Conservation (phyloP, 1,139 yeast species). For the Nakaseomyces delphensis region DNA sequence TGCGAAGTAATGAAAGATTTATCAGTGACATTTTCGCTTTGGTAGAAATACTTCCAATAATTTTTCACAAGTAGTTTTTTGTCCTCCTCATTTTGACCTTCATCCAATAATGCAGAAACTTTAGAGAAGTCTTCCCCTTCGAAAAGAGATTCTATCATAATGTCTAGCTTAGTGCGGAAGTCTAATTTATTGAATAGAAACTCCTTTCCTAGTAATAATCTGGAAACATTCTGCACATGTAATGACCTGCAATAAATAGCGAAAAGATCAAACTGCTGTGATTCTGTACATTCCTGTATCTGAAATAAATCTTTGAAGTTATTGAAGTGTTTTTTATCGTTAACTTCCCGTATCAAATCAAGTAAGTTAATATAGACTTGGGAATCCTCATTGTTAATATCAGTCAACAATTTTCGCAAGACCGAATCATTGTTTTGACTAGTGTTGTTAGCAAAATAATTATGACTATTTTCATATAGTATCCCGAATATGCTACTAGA, state of each 20-base stretch:
- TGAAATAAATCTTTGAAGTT: slow-evolving; percentile 2
- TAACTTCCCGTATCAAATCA: background rate
- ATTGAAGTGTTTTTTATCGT: slow-evolving; percentile 2
- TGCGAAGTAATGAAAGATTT: slow-evolving; percentile 35
- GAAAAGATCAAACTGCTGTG: slow-evolving; percentile 4
- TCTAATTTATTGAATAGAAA: slow-evolving; percentile 16
- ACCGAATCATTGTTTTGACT: background rate
- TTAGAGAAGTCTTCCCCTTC: slow-evolving; percentile 21
- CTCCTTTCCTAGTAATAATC: background rate
- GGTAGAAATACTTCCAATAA: slow-evolving; percentile 49
- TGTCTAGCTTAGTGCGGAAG: slow-evolving; percentile 12
- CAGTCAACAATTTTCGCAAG: background rate
- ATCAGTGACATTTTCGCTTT: slow-evolving; percentile 8
- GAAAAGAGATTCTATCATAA: slow-evolving; percentile 20
- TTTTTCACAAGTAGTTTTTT: slow-evolving; percentile 29
- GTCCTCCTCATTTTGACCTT: slow-evolving; percentile 16
- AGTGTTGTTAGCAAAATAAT: background rate
- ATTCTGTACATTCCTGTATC: slow-evolving; percentile 6
- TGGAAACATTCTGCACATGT: background rate
- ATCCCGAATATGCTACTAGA: background rate
- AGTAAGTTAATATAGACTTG: background rate
- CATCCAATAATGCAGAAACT: slow-evolving; percentile 13
- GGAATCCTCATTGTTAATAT: slow-evolving; percentile 3
- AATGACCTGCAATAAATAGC: background rate
- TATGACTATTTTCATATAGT: slow-evolving; percentile 1